phyloP scores from a whole-genome alignment of 345 rosid genomes.

The Pistacia integerrima region DNA sequence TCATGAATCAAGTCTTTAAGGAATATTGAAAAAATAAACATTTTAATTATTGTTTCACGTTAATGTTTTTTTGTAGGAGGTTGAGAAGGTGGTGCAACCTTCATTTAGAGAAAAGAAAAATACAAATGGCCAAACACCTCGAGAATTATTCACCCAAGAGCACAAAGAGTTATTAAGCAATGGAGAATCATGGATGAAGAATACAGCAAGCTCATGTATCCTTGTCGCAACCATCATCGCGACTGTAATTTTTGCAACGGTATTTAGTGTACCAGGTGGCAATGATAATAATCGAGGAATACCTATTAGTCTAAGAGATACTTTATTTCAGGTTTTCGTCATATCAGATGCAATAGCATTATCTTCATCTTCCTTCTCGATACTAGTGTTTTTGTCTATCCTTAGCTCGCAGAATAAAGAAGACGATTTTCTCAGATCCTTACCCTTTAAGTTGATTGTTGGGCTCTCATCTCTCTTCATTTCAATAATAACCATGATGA shows the following conservation, averaged over 20 bases:
- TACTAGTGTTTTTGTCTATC: neutral
- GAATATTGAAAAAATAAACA: neutral
- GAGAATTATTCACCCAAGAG: neutral
- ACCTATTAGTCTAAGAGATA: neutral
- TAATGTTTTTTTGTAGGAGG: slow-evolving; percentile 7
- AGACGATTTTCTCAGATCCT: neutral
- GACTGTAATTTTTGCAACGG: slow-evolving; percentile 4
- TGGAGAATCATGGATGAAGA: slow-evolving; percentile 22
- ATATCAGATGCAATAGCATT: neutral
- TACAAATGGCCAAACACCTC: neutral
- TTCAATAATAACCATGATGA: slow-evolving; percentile 3
- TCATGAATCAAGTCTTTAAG: neutral
- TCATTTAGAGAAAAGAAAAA: neutral
- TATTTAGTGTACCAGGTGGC: slow-evolving; percentile 14
- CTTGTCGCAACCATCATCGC: slow-evolving; percentile 20
- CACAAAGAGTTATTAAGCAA: slow-evolving; percentile 4
- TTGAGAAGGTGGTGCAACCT: slow-evolving; percentile 13
- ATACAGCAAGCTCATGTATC: slow-evolving; percentile 10
- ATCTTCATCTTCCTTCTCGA: neutral
- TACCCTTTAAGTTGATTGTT: neutral
- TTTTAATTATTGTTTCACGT: neutral
- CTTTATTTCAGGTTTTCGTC: neutral
- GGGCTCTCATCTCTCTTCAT: neutral
- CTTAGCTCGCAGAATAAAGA: neutral
- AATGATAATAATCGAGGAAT: neutral